Evolutionary conservation across 2,329 filamentous ascomycete species (phyloP).

Genomic region (Hypocrella siamensis): DNA sequence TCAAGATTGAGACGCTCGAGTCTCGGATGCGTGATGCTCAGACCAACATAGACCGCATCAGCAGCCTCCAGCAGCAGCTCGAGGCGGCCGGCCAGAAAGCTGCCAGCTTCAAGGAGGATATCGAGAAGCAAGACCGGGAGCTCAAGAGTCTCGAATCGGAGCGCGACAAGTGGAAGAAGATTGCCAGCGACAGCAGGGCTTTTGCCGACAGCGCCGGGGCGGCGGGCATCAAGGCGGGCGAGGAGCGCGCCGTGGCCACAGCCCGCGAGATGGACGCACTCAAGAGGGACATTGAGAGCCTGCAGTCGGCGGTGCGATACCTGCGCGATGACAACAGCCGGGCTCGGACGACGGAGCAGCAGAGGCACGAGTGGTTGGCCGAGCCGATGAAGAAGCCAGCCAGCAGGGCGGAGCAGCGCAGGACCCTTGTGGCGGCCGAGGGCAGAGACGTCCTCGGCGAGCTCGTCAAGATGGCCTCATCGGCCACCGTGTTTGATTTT

Average conservation of each 20-base stretch:
- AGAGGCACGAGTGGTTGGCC: slow-evolving; percentile 41
- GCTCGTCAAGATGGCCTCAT: slow-evolving; percentile 44
- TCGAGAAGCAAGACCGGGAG: slow-evolving; percentile 53
- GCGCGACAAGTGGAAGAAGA: slow-evolving; percentile 56
- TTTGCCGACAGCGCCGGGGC: slow-evolving; percentile 37
- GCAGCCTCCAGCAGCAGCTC: slow-evolving; percentile 45
- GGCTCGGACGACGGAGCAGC: slow-evolving; percentile 40
- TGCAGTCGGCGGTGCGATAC: slow-evolving; percentile 51
- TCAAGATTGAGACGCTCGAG: slow-evolving; percentile 87
- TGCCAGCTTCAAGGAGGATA: slow-evolving; percentile 41
- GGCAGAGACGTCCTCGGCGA: slow-evolving; percentile 48
- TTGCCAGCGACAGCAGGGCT: slow-evolving; percentile 44
- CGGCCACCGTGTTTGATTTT: slow-evolving; percentile 45
- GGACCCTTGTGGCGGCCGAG: slow-evolving; percentile 39
- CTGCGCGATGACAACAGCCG: slow-evolving; percentile 52
- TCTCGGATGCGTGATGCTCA: slow-evolving; percentile 72
- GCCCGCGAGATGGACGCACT: slow-evolving; percentile 59
- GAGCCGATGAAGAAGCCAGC: slow-evolving; percentile 38
- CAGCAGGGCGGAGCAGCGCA: slow-evolving; percentile 31
- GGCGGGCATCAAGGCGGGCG: slow-evolving; percentile 37
- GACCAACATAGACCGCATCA: slow-evolving; percentile 57
- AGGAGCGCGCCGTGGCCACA: slow-evolving; percentile 53
- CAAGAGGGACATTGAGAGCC: slow-evolving; percentile 48
- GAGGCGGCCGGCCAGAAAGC: slow-evolving; percentile 34
- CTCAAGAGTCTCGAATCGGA: slow-evolving; percentile 48